Base-by-base conservation (phyloP, 371 early-diverging fungal genomes). In the Sporodiniella umbellata region DNA sequence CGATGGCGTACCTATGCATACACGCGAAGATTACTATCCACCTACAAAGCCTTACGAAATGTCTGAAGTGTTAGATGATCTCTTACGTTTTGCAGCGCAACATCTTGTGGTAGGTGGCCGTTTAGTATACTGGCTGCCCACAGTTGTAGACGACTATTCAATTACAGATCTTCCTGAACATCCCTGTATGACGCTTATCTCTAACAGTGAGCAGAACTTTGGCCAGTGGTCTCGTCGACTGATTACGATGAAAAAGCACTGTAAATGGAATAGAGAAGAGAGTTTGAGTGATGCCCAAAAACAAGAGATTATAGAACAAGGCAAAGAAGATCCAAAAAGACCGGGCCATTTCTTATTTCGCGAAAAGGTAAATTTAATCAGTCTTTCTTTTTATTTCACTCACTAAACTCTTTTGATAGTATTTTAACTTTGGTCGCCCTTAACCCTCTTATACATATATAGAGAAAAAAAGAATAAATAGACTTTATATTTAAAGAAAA, bases 61-160 rank as follows among this genome's bases (percentile, higher is more conserved):
- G 90, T 84, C 90, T 2, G 86, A 92, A 40, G 92, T 99, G 0
- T 59, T 96, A 1, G 53, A 64, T 3, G 99, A 97, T 66, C 66
- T 99, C 19, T 60, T 94, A 8, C 75, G 78, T 31, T 94, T 99
- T 70, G 85, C 96, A 0, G 94, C 93, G 5, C 67, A 72, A 47
- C 71, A 83, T 60, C 77, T 99, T 23, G 79, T 80, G 0, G 68
- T 89, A 1, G 90, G 93, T 15, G 99, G 99, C 0, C 80, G 99
- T 12, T 72, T 98, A 7, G 95, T 95, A 0, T 97, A 92, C 69
- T 98, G 99, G 98, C 69, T 97, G 21, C 98, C 99, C 3, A 95
- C 93, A 0, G 79, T 94, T 1, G 84, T 88, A 2, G 93, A 92
- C 30, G 92, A 93, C 46, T 92, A 93, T 56, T 65, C 77, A 4